These are phyloP conservation scores for Combretum micranthum DNA, from an alignment of 345 rosid genomes.

Conservation along the genomic window DNA sequence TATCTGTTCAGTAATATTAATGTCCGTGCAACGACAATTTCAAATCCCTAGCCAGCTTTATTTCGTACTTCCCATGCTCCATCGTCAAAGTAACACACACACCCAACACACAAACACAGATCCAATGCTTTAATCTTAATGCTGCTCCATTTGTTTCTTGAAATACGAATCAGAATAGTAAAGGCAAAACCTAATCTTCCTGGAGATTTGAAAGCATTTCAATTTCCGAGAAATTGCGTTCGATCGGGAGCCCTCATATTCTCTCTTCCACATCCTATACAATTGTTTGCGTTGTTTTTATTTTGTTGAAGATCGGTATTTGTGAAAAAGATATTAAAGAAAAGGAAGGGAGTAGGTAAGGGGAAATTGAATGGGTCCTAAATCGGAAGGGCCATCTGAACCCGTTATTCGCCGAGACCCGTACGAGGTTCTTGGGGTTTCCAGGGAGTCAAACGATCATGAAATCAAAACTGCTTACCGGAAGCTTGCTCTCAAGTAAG, in stretches of 20 bases:
- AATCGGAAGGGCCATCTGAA: constrained; percentile 68
- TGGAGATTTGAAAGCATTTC: no score
- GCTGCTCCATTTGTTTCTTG: neutral
- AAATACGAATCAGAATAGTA: no score
- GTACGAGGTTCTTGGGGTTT: constrained; percentile 78
- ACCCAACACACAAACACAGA: constrained; percentile 8
- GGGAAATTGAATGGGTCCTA: constrained; percentile 39
- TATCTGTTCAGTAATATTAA: no score
- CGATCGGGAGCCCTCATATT: neutral
- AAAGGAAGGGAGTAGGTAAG: neutral
- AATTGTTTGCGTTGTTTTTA: constrained; percentile 27
- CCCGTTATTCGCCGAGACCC: constrained; percentile 72
- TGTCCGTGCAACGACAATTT: no score
- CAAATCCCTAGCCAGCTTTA: no score
- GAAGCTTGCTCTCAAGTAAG: constrained; percentile 95
- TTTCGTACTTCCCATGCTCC: neutral
- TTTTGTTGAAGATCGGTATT: constrained; percentile 8
- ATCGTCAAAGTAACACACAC: neutral
- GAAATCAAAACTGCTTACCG: constrained; percentile 94
- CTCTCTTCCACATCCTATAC: constrained; percentile 9
- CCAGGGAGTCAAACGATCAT: constrained; percentile 84
- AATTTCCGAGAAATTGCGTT: no score
- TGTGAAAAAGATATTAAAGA: neutral
- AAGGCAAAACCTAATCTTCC: no score
- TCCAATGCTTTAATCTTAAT: constrained; percentile 19